A percentile compares a stretch with the other conserved stretches of the same genome.
Conservation (phyloP, 1,139 yeast genomes). For the Geotrichum phurueaensis region DNA sequence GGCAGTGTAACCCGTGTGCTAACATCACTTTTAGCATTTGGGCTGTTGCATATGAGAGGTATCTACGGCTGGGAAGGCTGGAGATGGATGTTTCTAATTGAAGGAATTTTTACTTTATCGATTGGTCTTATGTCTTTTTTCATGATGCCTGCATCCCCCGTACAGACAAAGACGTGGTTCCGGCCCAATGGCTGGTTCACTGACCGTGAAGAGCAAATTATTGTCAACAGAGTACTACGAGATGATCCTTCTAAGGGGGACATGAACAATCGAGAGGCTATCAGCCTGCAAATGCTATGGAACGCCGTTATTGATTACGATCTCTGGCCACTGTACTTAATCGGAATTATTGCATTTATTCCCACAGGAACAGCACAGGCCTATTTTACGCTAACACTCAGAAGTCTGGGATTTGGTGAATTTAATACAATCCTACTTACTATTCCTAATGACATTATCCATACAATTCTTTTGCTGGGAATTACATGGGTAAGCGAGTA, state of each 20-base stretch:
- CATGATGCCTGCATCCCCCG: slow-evolving; percentile 57
- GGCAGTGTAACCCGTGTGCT: slow-evolving; percentile 28
- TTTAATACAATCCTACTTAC: slow-evolving; percentile 49
- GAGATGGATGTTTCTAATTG: slow-evolving; percentile 62
- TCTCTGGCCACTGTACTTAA: slow-evolving; percentile 52
- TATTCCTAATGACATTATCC: slow-evolving; percentile 45
- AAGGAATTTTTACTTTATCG: slow-evolving; percentile 51
- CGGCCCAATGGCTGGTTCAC: slow-evolving; percentile 58
- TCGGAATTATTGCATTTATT: slow-evolving; percentile 46
- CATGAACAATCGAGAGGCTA: slow-evolving; percentile 57
- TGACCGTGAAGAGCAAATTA: slow-evolving; percentile 55
- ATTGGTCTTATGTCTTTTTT: slow-evolving; percentile 51
- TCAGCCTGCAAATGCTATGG: slow-evolving; percentile 39
- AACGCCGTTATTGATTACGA: slow-evolving; percentile 48
- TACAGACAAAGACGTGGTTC: slow-evolving; percentile 47
- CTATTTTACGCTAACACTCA: slow-evolving; percentile 49
- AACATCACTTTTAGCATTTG: slow-evolving; percentile 42
- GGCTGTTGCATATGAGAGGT: slow-evolving; percentile 41
- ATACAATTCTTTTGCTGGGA: slow-evolving; percentile 38
- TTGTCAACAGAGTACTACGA: slow-evolving; percentile 55
- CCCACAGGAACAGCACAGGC: slow-evolving; percentile 39
- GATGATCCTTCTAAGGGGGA: slow-evolving; percentile 69
- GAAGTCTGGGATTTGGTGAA: slow-evolving; percentile 50
- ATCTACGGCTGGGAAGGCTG: slow-evolving; percentile 44
- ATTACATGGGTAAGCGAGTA: slow-evolving; percentile 42